These are phyloP conservation scores for Xylaria sp. DNA, from an alignment of 2,329 filamentous ascomycete genomes.

Conservation along the genomic window DNA sequence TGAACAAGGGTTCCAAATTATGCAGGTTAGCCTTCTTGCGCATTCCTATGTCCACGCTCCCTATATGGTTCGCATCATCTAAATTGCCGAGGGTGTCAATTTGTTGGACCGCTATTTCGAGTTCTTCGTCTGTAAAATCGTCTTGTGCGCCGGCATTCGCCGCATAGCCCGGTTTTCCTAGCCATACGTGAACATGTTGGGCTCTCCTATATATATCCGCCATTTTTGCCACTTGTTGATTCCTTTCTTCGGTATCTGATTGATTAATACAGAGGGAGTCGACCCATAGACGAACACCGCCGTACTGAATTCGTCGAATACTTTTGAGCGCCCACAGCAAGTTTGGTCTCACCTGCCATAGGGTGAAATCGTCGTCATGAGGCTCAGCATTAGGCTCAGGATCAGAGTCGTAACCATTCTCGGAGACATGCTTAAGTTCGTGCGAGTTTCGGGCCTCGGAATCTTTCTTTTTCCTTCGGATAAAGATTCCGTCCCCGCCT, in stretches of 20 bases:
- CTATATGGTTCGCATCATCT: conserved; percentile 12
- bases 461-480: too few species aligned
- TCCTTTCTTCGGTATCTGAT: conserved; percentile 10
- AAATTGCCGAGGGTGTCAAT: not conserved
- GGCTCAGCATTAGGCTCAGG: too few species aligned
- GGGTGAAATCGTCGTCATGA: too few species aligned
- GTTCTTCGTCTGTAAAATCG: conserved; percentile 15
- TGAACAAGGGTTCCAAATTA: conserved; percentile 6
- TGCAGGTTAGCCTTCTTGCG: not conserved
- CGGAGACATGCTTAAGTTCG: too few species aligned
- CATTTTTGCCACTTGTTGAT: conserved; percentile 19
- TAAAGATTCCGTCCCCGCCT: too few species aligned
- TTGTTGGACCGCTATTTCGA: conserved; percentile 2
- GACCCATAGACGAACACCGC: conserved; percentile 21
- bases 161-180: conserved; percentile 11
- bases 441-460: too few species aligned
- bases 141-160: not conserved
- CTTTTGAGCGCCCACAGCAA: conserved; percentile 1
- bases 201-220: conserved; percentile 17
- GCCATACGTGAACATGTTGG: conserved; percentile 19
- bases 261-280: conserved; percentile 26
- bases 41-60: conserved; percentile 1
- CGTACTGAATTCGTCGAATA: not conserved
- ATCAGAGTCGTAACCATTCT: too few species aligned
- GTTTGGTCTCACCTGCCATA: conserved; percentile 17